Evolutionary conservation across 768 basidiomycete species (phyloP).

Genomic region (Mycena floridula): DNA sequence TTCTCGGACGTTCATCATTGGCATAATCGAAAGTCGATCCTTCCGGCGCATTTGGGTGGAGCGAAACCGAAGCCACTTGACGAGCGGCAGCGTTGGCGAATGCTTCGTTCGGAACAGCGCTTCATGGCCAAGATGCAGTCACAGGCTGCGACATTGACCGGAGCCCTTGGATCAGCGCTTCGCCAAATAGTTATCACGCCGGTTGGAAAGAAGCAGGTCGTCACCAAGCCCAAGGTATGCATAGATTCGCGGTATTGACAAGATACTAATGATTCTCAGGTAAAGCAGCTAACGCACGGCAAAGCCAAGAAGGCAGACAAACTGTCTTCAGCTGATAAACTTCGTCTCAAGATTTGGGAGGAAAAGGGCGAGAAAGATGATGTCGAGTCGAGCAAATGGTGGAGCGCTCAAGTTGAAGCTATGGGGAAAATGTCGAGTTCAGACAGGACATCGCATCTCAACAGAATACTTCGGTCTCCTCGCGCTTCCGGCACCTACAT

Average conservation of each 20-base stretch:
- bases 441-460: conserved; percentile 26
- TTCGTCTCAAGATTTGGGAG: conserved; percentile 37
- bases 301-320: conserved; percentile 4
- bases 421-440: conserved; percentile 26
- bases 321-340: conserved; percentile 22
- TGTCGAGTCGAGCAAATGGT: conserved; percentile 41
- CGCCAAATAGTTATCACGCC: conserved; percentile 48
- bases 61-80: conserved; percentile 24
- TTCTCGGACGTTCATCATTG: conserved; percentile 54
- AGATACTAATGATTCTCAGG: conserved; percentile 8
- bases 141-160: conserved; percentile 58
- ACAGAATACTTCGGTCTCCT: conserved; percentile 38
- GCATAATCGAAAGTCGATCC: conserved; percentile 46
- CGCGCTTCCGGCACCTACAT: conserved; percentile 32
- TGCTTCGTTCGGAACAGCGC: conserved; percentile 41
- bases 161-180: conserved; percentile 49
- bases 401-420: conserved; percentile 39
- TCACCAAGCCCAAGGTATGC: conserved; percentile 7
- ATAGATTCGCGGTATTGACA: conserved; percentile 4
- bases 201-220: conserved; percentile 24
- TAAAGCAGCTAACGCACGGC: too few species aligned
- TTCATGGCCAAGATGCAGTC: conserved; percentile 52
- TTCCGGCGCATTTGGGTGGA: conserved; percentile 53
- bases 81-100: conserved; percentile 28
- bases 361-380: conserved; percentile 38